Evolutionary conservation across 495 filamentous ascomycete species (phyloP), one percentile per base, ranked within the genome.

Genomic region (Neurospora cerealis): DNA sequence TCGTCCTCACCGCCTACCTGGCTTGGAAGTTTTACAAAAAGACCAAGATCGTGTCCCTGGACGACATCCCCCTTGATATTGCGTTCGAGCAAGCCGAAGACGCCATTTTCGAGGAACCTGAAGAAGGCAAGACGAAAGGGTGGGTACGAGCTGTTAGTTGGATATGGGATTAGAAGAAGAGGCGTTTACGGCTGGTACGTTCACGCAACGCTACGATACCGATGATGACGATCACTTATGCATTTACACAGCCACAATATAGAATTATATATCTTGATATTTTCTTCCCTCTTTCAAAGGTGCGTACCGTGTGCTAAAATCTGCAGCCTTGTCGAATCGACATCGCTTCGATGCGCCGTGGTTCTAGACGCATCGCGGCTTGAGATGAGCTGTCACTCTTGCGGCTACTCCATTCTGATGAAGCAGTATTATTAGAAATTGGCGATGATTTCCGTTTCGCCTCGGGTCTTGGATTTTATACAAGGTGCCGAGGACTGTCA

Each of bases 1-100:
- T 90, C 36, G 85, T 90, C 46, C 62, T 84, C 0, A 72, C 72
- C 2, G 83, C 89, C 28, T 90, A 87, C 72, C 74, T 89, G 24
- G 83, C 83, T 5, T 91, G 85, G 80, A 91, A 91, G 71, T 73
- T 85, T 6, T 73, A 81, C 37, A 87, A 85, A 73, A 86, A 82
- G 73, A 90, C 88, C 0, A 87, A 84, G 73, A 78, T 91, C 28
- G 81, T 87, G 19, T 79, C 84, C 6, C 80, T 88, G 15, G 82
- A 86, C 69, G 81, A 86, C 9, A 87, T 90, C 79, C 86, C 83
- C n/a, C 82, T 83, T 41, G 79, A 78, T 32, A 81, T 82, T 40
- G 81, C 81, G 0, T 81, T 86, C 24, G 76, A 78, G 38, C 82
- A 84, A 42, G 79, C 80, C 17, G 77, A 80, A 15, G 72, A 79